Evolutionary conservation across 768 basidiomycete species (phyloP).

Genomic region (Serendipita sp.): DNA sequence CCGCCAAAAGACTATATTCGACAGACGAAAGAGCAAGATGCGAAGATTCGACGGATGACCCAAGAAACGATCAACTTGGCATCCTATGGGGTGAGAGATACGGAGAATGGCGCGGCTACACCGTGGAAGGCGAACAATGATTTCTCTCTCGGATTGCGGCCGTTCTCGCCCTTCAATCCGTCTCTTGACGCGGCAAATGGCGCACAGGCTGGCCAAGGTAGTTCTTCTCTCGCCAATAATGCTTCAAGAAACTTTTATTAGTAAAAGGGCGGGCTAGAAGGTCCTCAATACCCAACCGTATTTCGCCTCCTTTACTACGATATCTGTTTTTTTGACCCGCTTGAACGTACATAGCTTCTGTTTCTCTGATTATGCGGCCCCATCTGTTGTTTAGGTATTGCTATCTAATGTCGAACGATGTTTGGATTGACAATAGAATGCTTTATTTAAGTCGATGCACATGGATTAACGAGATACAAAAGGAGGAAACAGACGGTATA

Average conservation of each 20-base stretch:
- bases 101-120: background rate
- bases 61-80: slow-evolving; percentile 3
- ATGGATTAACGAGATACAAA: too few species aligned
- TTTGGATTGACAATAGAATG: too few species aligned
- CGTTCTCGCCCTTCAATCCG: background rate
- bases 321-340: too few species aligned
- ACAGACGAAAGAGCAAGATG: slow-evolving; percentile 62
- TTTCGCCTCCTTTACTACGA: too few species aligned
- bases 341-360: too few species aligned
- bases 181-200: background rate
- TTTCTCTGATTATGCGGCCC: too few species aligned
- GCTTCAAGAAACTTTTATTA: background rate
- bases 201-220: background rate
- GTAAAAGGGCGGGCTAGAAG: background rate
- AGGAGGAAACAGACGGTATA: too few species aligned
- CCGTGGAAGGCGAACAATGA: background rate
- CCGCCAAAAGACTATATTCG: slow-evolving; percentile 70
- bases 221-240: too few species aligned
- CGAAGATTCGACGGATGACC: slow-evolving; percentile 1
- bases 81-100: background rate
- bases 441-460: too few species aligned
- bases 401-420: too few species aligned
- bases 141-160: background rate
- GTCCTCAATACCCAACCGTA: too few species aligned
- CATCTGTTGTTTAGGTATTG: too few species aligned